Evolutionary conservation across 768 basidiomycete genomes (phyloP).

Genomic region (Leccinum variicolor): DNA sequence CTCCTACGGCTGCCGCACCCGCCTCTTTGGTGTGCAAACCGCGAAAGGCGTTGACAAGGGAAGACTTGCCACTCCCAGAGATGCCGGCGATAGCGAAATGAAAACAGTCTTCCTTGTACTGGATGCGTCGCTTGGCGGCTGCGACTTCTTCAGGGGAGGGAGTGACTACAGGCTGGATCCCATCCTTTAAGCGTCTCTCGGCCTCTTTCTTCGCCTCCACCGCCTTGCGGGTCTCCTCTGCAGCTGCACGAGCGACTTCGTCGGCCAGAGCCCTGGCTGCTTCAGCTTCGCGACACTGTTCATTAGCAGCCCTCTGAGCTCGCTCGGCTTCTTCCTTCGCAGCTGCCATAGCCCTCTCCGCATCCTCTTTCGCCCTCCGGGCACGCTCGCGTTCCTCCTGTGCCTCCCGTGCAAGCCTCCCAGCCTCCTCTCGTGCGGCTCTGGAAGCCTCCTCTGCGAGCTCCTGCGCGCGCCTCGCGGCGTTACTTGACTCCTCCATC

Average conservation of each 20-base stretch:
- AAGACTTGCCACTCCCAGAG: conserved; percentile 35
- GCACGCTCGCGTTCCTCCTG: conserved; percentile 7
- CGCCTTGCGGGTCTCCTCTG: neutral
- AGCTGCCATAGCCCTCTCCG: conserved; percentile 1
- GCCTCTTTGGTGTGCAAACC: conserved; percentile 21
- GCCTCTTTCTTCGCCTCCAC: conserved; percentile 12
- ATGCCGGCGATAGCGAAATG: conserved; percentile 35
- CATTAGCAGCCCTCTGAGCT: neutral
- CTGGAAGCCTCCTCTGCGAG: conserved; percentile 4
- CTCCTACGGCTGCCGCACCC: conserved; percentile 27
- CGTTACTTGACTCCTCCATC: conserved; percentile 3
- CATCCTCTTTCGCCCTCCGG: conserved; percentile 1
- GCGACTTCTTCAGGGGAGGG: conserved; percentile 21
- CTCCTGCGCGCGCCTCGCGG: neutral
- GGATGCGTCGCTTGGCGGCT: conserved; percentile 11
- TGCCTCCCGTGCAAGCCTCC: conserved; percentile 1
- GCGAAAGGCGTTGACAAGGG: conserved; percentile 34
- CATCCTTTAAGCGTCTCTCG: conserved; percentile 19
- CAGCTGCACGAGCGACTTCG: neutral
- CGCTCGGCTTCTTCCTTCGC: neutral
- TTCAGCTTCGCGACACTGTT: neutral
- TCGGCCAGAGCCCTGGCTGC: neutral
- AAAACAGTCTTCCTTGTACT: conserved; percentile 25
- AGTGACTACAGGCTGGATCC: conserved; percentile 24
- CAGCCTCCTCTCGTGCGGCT: conserved; percentile 6